Conservation (phyloP, 1,139 yeast genomes). For the Candida albicans region DNA sequence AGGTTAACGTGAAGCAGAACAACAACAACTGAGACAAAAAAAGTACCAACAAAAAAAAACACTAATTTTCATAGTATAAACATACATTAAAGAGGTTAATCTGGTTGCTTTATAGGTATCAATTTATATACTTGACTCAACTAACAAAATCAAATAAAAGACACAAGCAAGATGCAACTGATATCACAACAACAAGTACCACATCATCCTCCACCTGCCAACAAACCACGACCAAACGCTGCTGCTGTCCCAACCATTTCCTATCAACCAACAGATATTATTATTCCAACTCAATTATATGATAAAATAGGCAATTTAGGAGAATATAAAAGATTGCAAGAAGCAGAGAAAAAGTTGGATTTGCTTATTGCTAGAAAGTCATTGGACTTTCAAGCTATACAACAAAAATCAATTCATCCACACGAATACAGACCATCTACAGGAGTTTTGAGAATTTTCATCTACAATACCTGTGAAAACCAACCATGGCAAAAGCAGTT, state of each 20-base stretch:
- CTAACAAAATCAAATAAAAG: no score
- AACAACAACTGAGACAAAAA: background rate
- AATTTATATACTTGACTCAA: no score
- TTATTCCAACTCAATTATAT: constrained; percentile 61
- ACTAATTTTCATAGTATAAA: background rate
- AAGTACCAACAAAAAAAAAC: background rate
- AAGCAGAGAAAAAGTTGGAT: constrained; percentile 79
- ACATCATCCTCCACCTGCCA: constrained; percentile 13
- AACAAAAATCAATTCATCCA: constrained; percentile 48
- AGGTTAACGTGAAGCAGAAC: background rate
- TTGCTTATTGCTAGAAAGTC: constrained; percentile 79
- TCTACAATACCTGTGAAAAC: constrained; percentile 79
- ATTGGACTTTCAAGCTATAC: constrained; percentile 79
- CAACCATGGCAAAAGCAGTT: constrained; percentile 86
- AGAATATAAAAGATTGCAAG: constrained; percentile 66
- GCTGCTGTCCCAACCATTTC: constrained; percentile 44
- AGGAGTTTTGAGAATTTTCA: constrained; percentile 68
- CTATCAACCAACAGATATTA: constrained; percentile 70
- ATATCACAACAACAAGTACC: constrained; percentile 14
- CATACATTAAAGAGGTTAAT: background rate
- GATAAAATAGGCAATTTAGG: constrained; percentile 72
- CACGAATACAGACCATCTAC: constrained; percentile 46
- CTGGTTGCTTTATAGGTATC: no score
- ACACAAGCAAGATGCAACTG: constrained; percentile 6
- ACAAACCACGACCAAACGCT: constrained; percentile 33